phyloP scores from a whole-genome alignment of 1,139 yeast genomes.

The Magnusiomyces fungicola region DNA sequence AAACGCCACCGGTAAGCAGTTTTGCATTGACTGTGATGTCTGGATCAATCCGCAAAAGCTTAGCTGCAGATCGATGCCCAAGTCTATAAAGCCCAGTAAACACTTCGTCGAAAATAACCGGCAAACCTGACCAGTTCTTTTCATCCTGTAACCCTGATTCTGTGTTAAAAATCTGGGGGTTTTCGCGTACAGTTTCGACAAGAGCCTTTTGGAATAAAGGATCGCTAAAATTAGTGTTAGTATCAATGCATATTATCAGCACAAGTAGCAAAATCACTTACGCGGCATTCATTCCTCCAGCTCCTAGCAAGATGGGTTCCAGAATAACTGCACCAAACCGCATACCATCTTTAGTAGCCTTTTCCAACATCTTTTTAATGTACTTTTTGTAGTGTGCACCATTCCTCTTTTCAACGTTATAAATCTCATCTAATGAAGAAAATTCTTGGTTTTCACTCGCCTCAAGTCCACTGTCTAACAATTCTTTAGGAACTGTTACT shows the following conservation, averaged over 20 bases:
- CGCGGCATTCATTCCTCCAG: slow-evolving; percentile 29
- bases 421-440: slow-evolving; percentile 17
- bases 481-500: slow-evolving; percentile 19
- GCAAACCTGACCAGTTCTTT: slow-evolving; percentile 24
- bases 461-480: slow-evolving; percentile 6
- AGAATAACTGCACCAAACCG: slow-evolving; percentile 26
- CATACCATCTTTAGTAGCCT: slow-evolving; percentile 17
- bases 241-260: background rate
- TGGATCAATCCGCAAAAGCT: slow-evolving; percentile 21
- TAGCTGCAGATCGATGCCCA: slow-evolving; percentile 21
- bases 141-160: background rate
- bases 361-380: slow-evolving; percentile 11
- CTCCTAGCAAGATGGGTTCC: slow-evolving; percentile 27
- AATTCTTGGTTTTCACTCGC: slow-evolving; percentile 14
- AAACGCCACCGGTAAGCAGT: slow-evolving; percentile 26
- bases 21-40: slow-evolving; percentile 28
- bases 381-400: slow-evolving; percentile 15
- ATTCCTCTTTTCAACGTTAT: slow-evolving; percentile 18
- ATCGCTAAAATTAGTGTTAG: slow-evolving; percentile 18
- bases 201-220: slow-evolving; percentile 26
- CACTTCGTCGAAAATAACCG: slow-evolving; percentile 27
- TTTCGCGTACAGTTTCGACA: slow-evolving; percentile 23
- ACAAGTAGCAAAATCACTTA: slow-evolving; percentile 13
- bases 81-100: slow-evolving; percentile 28
- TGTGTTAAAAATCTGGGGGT: slow-evolving; percentile 15